phyloP scores from a whole-genome alignment of 371 early-diverging fungal genomes.

The Apophysomyces variabilis region DNA sequence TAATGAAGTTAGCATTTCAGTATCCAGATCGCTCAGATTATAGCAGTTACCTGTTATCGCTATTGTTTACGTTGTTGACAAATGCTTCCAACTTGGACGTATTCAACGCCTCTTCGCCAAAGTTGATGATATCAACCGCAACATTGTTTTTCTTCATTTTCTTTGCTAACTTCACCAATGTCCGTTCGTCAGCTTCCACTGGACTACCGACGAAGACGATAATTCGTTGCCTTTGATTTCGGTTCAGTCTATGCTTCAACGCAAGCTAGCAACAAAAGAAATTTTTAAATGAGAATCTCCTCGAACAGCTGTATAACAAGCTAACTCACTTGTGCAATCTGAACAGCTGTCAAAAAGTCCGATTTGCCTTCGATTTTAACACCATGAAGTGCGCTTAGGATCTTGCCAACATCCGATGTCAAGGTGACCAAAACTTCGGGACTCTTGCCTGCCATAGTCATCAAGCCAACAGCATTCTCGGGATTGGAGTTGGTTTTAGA shows the following conservation, averaged over 20 bases:
- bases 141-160: conserved; percentile 98
- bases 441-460: conserved; percentile 96
- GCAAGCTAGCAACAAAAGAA: conserved; percentile 68
- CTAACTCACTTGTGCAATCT: conserved; percentile 90
- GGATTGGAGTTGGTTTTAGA: conserved; percentile 93
- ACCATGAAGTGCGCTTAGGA: conserved; percentile 86
- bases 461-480: conserved; percentile 96
- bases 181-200: conserved; percentile 79
- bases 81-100: conserved; percentile 92
- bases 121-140: conserved; percentile 94
- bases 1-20: neutral
- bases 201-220: conserved; percentile 96
- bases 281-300: conserved; percentile 5
- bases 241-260: conserved; percentile 96
- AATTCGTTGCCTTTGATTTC: conserved; percentile 93
- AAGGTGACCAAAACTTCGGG: conserved; percentile 96
- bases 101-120: conserved; percentile 95
- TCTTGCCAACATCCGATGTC: conserved; percentile 89
- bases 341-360: conserved; percentile 86
- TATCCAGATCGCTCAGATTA: neutral
- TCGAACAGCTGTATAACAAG: neutral
- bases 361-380: conserved; percentile 75
- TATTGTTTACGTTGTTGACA: conserved; percentile 85
- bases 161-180: conserved; percentile 90
- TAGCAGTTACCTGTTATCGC: conserved; percentile 79